Conservation (phyloP, 768 basidiomycete species). For the Lactarius pseudohatsudake region DNA sequence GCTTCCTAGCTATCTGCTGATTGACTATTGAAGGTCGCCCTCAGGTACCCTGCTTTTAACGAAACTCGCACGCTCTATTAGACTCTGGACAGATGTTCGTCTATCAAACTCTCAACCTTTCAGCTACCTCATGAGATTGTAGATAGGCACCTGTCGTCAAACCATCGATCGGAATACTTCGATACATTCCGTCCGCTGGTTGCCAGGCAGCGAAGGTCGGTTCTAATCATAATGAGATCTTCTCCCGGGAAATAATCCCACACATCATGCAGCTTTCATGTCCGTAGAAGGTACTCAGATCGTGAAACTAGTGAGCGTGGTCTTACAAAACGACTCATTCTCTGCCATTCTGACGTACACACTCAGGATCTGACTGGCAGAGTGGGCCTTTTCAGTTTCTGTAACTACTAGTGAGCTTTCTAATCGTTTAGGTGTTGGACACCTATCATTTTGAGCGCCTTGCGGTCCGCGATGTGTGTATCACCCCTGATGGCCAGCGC, state of each 20-base stretch:
- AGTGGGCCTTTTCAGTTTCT: slow-evolving; percentile 11
- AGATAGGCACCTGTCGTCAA: slow-evolving; percentile 68
- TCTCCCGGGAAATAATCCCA: neutral
- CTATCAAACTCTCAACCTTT: neutral
- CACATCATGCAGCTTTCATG: slow-evolving; percentile 51
- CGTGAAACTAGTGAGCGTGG: slow-evolving; percentile 51
- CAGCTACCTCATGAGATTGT: slow-evolving; percentile 11
- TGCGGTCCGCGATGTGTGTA: slow-evolving; percentile 67
- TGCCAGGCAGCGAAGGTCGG: slow-evolving; percentile 59
- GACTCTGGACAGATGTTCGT: slow-evolving; percentile 70
- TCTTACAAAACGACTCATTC: neutral
- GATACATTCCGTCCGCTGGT: slow-evolving; percentile 69
- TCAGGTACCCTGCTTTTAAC: slow-evolving; percentile 61
- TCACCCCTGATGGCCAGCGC: slow-evolving; percentile 62
- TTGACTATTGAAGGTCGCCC: slow-evolving; percentile 51
- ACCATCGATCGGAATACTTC: slow-evolving; percentile 56
- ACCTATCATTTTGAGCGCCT: slow-evolving; percentile 59
- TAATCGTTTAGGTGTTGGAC: slow-evolving; percentile 42
- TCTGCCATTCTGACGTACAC: slow-evolving; percentile 4
- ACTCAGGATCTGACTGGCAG: slow-evolving; percentile 60
- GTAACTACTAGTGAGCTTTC: neutral
- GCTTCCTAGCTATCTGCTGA: neutral
- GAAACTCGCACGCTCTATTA: slow-evolving; percentile 61
- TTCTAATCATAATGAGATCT: neutral
- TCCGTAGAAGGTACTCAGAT: slow-evolving; percentile 67